Conservation (phyloP, 75 land plant species). For the Selaginella moellendorffii region DNA sequence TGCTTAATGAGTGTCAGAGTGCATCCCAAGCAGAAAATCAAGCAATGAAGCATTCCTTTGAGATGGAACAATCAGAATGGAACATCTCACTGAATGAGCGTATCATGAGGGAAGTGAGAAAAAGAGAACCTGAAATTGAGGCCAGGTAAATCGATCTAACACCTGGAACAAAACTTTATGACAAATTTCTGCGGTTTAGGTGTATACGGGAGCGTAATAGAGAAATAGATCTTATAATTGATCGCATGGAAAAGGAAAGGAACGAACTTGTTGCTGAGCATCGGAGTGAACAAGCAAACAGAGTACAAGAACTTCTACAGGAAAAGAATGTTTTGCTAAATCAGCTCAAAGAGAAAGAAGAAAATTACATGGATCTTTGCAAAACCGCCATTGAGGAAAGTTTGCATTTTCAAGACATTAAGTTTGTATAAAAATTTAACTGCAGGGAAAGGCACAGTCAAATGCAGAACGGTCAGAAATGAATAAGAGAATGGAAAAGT, state of each 20-base stretch:
- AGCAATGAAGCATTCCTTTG: slow-evolving; percentile 8
- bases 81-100: slow-evolving; percentile 8
- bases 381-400: slow-evolving; percentile 13
- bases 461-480: slow-evolving; percentile 1
- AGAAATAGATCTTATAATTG: slow-evolving; percentile 19
- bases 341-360: slow-evolving; percentile 14
- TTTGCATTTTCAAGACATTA: not conserved
- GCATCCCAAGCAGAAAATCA: slow-evolving; percentile 10
- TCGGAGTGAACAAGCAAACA: slow-evolving; percentile 6
- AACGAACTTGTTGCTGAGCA: slow-evolving; percentile 13
- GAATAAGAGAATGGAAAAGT: not conserved
- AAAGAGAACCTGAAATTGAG: slow-evolving; percentile 11
- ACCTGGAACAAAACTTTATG: too few relatives aligned
- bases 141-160: slow-evolving; percentile 17
- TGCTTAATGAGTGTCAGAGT: slow-evolving; percentile 5
- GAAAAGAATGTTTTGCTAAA: slow-evolving; percentile 14
- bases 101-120: not conserved
- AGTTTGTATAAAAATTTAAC: not conserved
- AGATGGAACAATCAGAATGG: slow-evolving; percentile 1
- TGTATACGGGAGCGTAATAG: slow-evolving; percentile 16
- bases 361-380: slow-evolving; percentile 13
- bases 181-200: too few relatives aligned
- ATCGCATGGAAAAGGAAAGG: slow-evolving; percentile 15
- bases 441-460: slow-evolving; percentile 12
- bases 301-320: slow-evolving; percentile 11